phyloP scores from a whole-genome alignment of 345 rosid species.

The Boechera stricta region DNA sequence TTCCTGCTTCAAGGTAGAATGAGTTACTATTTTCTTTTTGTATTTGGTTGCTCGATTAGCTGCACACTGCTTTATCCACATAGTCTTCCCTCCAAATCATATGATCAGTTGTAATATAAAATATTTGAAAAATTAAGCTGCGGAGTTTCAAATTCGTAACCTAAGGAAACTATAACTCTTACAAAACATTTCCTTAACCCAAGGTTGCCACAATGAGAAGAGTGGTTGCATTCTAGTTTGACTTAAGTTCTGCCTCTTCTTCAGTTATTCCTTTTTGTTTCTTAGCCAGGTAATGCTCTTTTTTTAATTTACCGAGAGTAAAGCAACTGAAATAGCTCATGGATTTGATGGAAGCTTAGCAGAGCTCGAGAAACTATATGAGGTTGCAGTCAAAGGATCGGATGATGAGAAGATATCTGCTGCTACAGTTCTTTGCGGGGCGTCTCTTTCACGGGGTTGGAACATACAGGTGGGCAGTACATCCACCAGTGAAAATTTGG shows the following conservation, averaged over 20 bases:
- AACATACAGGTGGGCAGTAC: slow-evolving; percentile 73
- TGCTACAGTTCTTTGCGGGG: slow-evolving; percentile 92
- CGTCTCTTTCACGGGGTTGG: slow-evolving; percentile 95
- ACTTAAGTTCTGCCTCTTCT: slow-evolving; percentile 52
- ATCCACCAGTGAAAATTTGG: slow-evolving; percentile 12
- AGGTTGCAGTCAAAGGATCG: slow-evolving; percentile 84
- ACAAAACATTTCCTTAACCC: slow-evolving; percentile 3
- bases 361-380: slow-evolving; percentile 91
- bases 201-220: slow-evolving; percentile 10
- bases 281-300: slow-evolving; percentile 78
- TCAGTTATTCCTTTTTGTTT: slow-evolving; percentile 68
- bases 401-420: slow-evolving; percentile 91
- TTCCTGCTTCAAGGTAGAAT: slow-evolving; percentile 91
- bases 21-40: slow-evolving; percentile 13
- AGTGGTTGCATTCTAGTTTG: slow-evolving; percentile 25
- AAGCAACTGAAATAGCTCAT: slow-evolving; percentile 90
- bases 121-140: background rate
- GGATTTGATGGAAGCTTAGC: slow-evolving; percentile 98
- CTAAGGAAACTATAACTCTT: background rate
- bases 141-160: background rate
- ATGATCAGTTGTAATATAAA: background rate
- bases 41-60: slow-evolving; percentile 17
- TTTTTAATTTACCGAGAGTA: slow-evolving; percentile 70
- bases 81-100: slow-evolving; percentile 25
- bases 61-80: slow-evolving; percentile 21